Conservation (phyloP, 1,139 yeast genomes). For the Zygosaccharomyces pseudobailii region DNA sequence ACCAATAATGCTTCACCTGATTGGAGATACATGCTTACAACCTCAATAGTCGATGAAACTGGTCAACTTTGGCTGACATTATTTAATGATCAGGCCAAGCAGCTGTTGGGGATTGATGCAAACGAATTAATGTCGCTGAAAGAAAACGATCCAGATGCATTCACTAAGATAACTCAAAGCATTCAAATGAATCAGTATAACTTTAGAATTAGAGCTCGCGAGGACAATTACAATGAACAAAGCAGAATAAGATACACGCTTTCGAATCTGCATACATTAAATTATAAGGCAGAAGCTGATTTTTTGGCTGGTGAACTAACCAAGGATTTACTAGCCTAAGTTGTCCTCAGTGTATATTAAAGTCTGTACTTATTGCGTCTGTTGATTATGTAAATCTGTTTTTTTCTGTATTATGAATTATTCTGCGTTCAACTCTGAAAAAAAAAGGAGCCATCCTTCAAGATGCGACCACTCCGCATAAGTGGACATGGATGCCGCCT, state of each 20-base stretch:
- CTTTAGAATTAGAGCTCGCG: slow-evolving; percentile 76
- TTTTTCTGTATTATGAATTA: not conserved
- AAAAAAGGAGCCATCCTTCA: not conserved
- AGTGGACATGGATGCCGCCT: slow-evolving; percentile 7
- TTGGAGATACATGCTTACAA: slow-evolving; percentile 71
- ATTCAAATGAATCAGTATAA: slow-evolving; percentile 64
- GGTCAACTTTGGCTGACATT: slow-evolving; percentile 85
- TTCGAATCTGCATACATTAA: slow-evolving; percentile 49
- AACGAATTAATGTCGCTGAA: slow-evolving; percentile 54
- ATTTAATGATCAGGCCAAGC: slow-evolving; percentile 78
- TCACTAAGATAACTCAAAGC: slow-evolving; percentile 46
- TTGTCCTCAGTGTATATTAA: not conserved
- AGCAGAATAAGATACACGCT: slow-evolving; percentile 73
- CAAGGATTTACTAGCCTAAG: slow-evolving; percentile 13
- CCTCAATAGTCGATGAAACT: slow-evolving; percentile 69
- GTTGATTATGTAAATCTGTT: not conserved
- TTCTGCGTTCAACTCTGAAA: too few species aligned
- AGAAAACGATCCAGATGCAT: slow-evolving; percentile 44
- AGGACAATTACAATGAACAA: slow-evolving; percentile 77
- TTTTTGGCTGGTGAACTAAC: slow-evolving; percentile 41
- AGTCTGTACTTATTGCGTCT: not conserved
- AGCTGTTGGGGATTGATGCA: slow-evolving; percentile 66
- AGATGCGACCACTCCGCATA: too few species aligned
- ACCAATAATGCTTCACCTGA: slow-evolving; percentile 60
- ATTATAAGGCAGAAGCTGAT: slow-evolving; percentile 60